These are phyloP conservation scores for Euphorbia celastroides DNA, from an alignment of 441 rosid species.

Conservation along the genomic window DNA sequence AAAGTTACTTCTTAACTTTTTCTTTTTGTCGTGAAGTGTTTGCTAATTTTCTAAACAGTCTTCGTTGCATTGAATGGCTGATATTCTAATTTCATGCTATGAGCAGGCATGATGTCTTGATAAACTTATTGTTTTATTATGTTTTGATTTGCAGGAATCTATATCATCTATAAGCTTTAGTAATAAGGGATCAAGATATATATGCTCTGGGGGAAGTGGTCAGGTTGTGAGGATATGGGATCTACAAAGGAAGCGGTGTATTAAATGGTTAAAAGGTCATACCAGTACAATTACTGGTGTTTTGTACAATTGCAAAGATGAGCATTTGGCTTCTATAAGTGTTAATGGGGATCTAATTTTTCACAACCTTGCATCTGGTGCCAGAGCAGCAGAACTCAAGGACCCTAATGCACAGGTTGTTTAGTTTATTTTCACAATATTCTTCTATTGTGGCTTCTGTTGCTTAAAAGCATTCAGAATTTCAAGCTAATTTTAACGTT, in stretches of 20 bases:
- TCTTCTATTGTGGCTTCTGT: slow-evolving; percentile 10
- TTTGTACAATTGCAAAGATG: slow-evolving; percentile 95
- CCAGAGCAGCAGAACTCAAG: slow-evolving; percentile 79
- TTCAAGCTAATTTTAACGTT: slow-evolving; percentile 36
- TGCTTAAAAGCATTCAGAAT: slow-evolving; percentile 16
- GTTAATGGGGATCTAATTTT: slow-evolving; percentile 80
- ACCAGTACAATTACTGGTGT: slow-evolving; percentile 74
- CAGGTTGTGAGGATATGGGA: slow-evolving; percentile 94
- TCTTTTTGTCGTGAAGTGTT: neutral
- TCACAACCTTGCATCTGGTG: slow-evolving; percentile 91
- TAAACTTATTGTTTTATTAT: slow-evolving; percentile 6
- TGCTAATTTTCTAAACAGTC: neutral
- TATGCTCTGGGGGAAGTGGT: slow-evolving; percentile 93
- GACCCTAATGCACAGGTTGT: slow-evolving; percentile 94
- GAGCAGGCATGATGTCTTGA: neutral
- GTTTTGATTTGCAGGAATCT: slow-evolving; percentile 56
- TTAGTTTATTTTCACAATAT: slow-evolving; percentile 30
- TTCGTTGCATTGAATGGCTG: neutral
- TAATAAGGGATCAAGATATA: slow-evolving; percentile 81
- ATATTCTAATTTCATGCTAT: slow-evolving; percentile 10
- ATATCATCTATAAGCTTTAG: slow-evolving; percentile 77
- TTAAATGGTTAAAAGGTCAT: slow-evolving; percentile 94
- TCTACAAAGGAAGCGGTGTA: slow-evolving; percentile 84
- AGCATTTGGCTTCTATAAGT: slow-evolving; percentile 93
- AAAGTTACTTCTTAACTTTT: neutral